Base-by-base conservation (phyloP, 2,329 filamentous ascomycete species). In the Aspergillus neoniger region DNA sequence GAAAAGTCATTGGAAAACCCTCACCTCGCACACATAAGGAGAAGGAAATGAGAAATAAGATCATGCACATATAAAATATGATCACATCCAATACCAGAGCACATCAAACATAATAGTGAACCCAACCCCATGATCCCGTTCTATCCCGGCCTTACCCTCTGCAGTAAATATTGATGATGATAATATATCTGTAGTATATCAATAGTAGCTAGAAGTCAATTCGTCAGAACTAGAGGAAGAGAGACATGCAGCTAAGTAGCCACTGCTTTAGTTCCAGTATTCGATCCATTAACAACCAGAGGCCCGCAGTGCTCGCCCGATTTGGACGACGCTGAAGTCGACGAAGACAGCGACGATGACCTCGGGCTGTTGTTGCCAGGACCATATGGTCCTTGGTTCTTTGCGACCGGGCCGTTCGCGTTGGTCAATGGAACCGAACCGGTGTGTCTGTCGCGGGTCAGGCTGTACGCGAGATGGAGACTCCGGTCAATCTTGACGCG, bases 201-300 rank as follows among this genome's bases (percentile, higher is more conserved):
- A 21, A 21, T 21, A 21, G 21, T 21, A 21, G 21, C 21, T 21
- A 21, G 21, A 21, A 21, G 21, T 21, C 21, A 21, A 6, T 23
- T 23, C 1, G 23, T 23, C 23, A 23, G 23, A 23, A 6, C 23
- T 6, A 23, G 5, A 23, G 23, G 23, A 23, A 23, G 23, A 23
- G 5, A 23, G 3, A 21, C 5, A 5, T 36, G 32, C 32, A 5
- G 41, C 61, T 58, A 69, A 49, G 57, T 62, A 21, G 52, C 57
- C 25, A 66, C 49, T 7, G 63, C 63, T 21, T 65, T 67, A 32
- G 60, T 57, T 19, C 70, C 68, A 21, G 66, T 57, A 12, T 68
- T 68, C 19, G 73, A 75, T 19, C 73, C 73, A 58, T 76, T 76
- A 8, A 76, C 69, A 9, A 76, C 73, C 47, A 76, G 61, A 10